Percentiles rank a stretch among this genome's conserved stretches.
These are phyloP conservation scores for Psilocybe sp. DNA, from an alignment of 768 basidiomycete species.

Conservation along the genomic window DNA sequence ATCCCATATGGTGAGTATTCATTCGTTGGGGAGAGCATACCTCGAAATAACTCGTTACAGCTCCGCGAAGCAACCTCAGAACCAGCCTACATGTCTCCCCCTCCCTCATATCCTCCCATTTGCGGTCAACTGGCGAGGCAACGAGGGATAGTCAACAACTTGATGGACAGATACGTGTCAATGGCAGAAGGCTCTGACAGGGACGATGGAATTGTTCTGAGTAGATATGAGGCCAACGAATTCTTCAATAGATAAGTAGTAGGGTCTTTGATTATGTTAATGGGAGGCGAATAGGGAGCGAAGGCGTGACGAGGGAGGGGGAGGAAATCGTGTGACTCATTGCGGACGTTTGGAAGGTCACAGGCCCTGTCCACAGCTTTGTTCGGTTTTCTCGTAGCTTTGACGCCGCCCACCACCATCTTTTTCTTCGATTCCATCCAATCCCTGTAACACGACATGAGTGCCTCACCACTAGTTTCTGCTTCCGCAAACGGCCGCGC, in stretches of 20 bases:
- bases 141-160: constrained; percentile 43
- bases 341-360: constrained; percentile 1
- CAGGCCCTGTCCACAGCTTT: background rate
- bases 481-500: constrained; percentile 50
- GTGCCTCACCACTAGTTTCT: constrained; percentile 38
- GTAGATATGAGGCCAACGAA: constrained; percentile 31
- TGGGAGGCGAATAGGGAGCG: background rate
- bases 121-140: constrained; percentile 39
- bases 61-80: background rate
- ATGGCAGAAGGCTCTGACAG: constrained; percentile 32
- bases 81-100: constrained; percentile 36
- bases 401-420: constrained; percentile 9
- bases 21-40: background rate
- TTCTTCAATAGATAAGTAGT: constrained; percentile 14
- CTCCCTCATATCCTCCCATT: constrained; percentile 50
- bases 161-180: constrained; percentile 57
- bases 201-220: constrained; percentile 29
- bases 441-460: constrained; percentile 24
- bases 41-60: background rate
- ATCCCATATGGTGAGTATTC: constrained; percentile 64
- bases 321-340: background rate
- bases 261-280: background rate
- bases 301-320: background rate
- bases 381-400: constrained; percentile 7
- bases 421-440: constrained; percentile 11